These are phyloP conservation scores for Chenopodium album DNA, from an alignment of 148 eudicot species.

Conservation along the genomic window DNA sequence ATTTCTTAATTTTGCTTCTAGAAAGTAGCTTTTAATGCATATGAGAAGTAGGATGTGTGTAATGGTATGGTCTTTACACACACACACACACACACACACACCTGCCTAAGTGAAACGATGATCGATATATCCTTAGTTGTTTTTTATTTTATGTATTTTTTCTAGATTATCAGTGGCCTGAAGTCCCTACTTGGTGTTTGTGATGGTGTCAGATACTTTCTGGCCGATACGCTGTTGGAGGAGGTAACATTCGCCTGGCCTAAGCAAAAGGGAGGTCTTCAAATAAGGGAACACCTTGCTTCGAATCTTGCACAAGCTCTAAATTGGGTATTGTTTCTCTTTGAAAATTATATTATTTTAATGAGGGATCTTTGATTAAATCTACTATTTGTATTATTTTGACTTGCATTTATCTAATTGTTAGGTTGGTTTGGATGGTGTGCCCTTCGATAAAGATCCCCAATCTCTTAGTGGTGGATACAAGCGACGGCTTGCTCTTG, in stretches of 20 bases:
- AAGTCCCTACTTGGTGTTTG: neutral
- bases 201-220: slow-evolving; percentile 54
- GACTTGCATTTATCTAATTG: neutral
- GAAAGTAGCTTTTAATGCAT: neutral
- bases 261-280: slow-evolving; percentile 61
- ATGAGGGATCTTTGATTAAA: neutral
- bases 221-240: slow-evolving; percentile 79
- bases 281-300: slow-evolving; percentile 66
- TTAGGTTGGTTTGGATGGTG: slow-evolving; percentile 84
- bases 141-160: neutral
- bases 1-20: neutral
- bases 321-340: slow-evolving; percentile 53
- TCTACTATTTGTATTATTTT: neutral
- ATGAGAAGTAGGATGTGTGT: neutral
- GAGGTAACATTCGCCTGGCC: slow-evolving; percentile 97
- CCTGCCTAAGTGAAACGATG: too few relatives aligned
- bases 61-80: neutral
- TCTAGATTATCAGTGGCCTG: neutral
- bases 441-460: slow-evolving; percentile 91
- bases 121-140: neutral
- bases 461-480: slow-evolving; percentile 95
- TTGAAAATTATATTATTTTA: neutral
- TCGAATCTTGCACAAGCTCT: slow-evolving; percentile 74
- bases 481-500: slow-evolving; percentile 94
- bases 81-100: too few relatives aligned